These are phyloP conservation scores for Alternaria sp. DNA, from an alignment of 2,329 filamentous ascomycete species.

Conservation along the genomic window DNA sequence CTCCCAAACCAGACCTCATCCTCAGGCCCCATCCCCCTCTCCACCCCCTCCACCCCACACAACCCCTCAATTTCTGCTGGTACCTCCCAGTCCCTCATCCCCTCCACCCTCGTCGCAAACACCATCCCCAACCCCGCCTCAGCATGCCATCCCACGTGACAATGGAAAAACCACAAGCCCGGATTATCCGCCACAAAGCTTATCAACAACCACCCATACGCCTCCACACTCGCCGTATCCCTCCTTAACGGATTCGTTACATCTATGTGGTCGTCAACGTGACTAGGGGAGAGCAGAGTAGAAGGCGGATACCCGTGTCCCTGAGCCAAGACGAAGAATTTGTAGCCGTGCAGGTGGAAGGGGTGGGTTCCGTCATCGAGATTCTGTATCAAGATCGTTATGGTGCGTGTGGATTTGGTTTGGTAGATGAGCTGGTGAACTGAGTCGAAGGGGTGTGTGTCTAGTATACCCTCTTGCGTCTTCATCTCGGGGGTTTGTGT, in stretches of 20 bases:
- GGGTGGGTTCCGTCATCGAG: constrained; percentile 39
- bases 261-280: constrained; percentile 33
- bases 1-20: constrained; percentile 56
- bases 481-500: constrained; percentile 49
- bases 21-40: constrained; percentile 54
- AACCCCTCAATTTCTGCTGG: constrained; percentile 55
- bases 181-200: constrained; percentile 67
- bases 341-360: constrained; percentile 54
- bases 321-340: constrained; percentile 5
- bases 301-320: constrained; percentile 50
- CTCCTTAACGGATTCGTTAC: constrained; percentile 60
- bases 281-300: constrained; percentile 62
- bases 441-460: constrained; percentile 14
- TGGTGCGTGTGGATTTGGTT: constrained; percentile 39
- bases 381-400: constrained; percentile 44
- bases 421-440: constrained; percentile 41
- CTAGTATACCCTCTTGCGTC: constrained; percentile 5
- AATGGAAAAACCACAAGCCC: constrained; percentile 69
- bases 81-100: constrained; percentile 51
- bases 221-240: constrained; percentile 70
- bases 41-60: constrained; percentile 54
- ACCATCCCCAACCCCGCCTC: constrained; percentile 58
- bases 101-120: constrained; percentile 59
- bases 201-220: constrained; percentile 71
- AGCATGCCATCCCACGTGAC: constrained; percentile 71